These are phyloP conservation scores for Penicillium goetzii DNA, from an alignment of 495 filamentous ascomycete species.

Conservation along the genomic window DNA sequence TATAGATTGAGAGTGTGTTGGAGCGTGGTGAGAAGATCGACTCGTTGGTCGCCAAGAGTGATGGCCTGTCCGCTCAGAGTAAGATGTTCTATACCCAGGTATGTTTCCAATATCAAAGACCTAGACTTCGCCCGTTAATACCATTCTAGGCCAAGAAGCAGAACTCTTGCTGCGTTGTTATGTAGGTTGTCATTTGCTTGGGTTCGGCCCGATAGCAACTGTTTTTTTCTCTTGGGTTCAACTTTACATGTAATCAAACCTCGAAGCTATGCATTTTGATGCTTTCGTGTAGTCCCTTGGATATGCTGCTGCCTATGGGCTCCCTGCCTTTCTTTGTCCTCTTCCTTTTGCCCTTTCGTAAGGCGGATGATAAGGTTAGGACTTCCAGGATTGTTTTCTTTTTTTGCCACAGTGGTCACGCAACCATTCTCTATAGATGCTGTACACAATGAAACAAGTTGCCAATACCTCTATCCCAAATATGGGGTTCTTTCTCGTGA, in stretches of 20 bases:
- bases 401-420: slow-evolving; percentile 18
- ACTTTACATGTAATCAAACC: slow-evolving; percentile 23
- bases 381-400: slow-evolving; percentile 14
- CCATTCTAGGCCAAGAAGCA: slow-evolving; percentile 83
- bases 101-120: slow-evolving; percentile 8
- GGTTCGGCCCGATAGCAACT: background rate
- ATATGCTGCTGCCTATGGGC: slow-evolving; percentile 45
- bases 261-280: slow-evolving; percentile 14
- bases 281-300: slow-evolving; percentile 11
- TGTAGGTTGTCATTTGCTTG: slow-evolving; percentile 49
- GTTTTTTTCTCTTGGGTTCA: slow-evolving; percentile 12
- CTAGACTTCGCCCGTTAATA: background rate
- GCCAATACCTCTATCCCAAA: background rate
- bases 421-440: slow-evolving; percentile 11
- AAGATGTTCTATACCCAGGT: slow-evolving; percentile 95
- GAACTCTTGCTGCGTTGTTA: slow-evolving; percentile 88
- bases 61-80: slow-evolving; percentile 82
- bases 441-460: background rate
- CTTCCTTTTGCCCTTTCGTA: slow-evolving; percentile 5
- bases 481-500: background rate
- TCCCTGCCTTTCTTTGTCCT: background rate
- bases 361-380: slow-evolving; percentile 2
- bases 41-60: slow-evolving; percentile 83
- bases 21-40: slow-evolving; percentile 89
- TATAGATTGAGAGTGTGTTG: slow-evolving; percentile 75